Evolutionary conservation across 768 basidiomycete species (phyloP).

Genomic region (Leccinum aurantiacum): DNA sequence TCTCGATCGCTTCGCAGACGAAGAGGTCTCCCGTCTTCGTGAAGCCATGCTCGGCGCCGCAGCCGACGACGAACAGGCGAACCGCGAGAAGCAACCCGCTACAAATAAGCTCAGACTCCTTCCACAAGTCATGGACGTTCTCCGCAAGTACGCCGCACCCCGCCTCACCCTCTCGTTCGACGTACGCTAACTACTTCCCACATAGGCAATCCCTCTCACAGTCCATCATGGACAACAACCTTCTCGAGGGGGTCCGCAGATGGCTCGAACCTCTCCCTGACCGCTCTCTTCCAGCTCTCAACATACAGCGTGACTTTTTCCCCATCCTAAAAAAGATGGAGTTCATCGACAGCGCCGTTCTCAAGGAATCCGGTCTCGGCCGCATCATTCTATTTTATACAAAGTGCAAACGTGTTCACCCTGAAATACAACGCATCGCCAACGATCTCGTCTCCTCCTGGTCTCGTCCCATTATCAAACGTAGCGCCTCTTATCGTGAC

Average conservation of each 20-base stretch:
- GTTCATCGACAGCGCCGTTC: conserved; percentile 84
- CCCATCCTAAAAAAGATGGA: conserved; percentile 83
- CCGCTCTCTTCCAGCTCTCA: conserved; percentile 88
- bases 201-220: conserved; percentile 81
- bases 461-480: conserved; percentile 91
- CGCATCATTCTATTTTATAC: conserved; percentile 94
- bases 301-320: conserved; percentile 94
- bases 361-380: conserved; percentile 90
- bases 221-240: conserved; percentile 93
- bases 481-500: conserved; percentile 79
- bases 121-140: conserved; percentile 86
- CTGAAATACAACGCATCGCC: conserved; percentile 78
- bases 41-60: conserved; percentile 87
- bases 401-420: conserved; percentile 86
- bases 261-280: conserved; percentile 97
- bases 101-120: conserved; percentile 80
- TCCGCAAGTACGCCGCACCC: conserved; percentile 72
- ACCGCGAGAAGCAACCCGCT: conserved; percentile 78
- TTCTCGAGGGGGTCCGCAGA: conserved; percentile 81
- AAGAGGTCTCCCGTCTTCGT: conserved; percentile 85
- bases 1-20: conserved; percentile 85
- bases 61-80: conserved; percentile 78
- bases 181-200: neutral
- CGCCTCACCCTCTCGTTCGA: too few species aligned
- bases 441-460: conserved; percentile 80